Conservation (phyloP, 352 stramenopile species). For the Globisporangium ultimum region DNA sequence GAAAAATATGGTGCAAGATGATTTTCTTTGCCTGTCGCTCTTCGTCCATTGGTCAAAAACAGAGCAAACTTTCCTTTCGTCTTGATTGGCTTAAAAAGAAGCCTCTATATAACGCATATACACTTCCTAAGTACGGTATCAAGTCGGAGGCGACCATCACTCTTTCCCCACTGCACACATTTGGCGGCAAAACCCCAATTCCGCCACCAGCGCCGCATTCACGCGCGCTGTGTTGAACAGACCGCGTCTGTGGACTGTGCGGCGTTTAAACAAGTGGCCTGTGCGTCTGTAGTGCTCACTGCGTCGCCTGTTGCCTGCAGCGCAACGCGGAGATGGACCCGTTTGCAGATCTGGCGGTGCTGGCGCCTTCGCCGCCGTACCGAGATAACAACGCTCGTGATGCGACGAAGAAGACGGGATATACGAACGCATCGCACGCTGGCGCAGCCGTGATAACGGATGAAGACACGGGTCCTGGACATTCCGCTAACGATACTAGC, state of each 20-base stretch:
- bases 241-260: no score
- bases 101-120: background rate
- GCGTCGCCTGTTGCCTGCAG: no score
- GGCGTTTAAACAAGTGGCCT: no score
- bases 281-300: no score
- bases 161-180: background rate
- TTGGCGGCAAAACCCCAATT: background rate
- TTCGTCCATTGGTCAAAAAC: background rate
- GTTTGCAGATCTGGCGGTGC: slow-evolving; percentile 13
- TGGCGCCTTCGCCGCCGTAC: slow-evolving; percentile 1
- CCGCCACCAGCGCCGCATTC: no score
- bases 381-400: background rate
- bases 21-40: no score
- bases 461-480: background rate
- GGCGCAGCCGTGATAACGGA: background rate
- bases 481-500: background rate
- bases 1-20: background rate
- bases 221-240: background rate
- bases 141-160: slow-evolving; percentile 4
- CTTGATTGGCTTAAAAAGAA: background rate
- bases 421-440: background rate
- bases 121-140: background rate
- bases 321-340: slow-evolving; percentile 6
- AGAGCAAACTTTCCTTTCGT: background rate
- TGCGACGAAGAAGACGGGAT: background rate